Evolutionary conservation across 2,329 filamentous ascomycete genomes (phyloP).

Genomic region (Pestalotiopsis sp.): DNA sequence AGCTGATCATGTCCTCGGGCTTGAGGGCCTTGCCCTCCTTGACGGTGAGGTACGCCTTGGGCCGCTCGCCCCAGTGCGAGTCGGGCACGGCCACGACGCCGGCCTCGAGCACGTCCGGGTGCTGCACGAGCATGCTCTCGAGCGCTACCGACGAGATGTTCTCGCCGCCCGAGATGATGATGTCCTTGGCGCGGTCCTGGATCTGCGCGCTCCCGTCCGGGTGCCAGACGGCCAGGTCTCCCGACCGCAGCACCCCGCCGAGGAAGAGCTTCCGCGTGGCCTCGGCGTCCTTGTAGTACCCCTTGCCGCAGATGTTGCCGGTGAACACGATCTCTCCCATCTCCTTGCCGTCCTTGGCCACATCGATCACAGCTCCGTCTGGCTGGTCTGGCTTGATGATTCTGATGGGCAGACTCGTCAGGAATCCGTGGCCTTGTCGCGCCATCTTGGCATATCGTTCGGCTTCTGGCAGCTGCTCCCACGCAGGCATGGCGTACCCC

Average conservation of each 20-base stretch:
- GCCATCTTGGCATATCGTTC: conserved; percentile 91
- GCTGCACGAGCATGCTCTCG: conserved; percentile 84
- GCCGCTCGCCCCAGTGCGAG: conserved; percentile 92
- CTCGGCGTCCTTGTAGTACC: conserved; percentile 86
- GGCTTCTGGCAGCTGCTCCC: conserved; percentile 71
- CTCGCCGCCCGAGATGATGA: conserved; percentile 96
- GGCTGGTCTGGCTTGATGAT: conserved; percentile 79
- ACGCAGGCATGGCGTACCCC: conserved; percentile 82
- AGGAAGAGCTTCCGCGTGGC: conserved; percentile 86
- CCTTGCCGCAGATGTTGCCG: conserved; percentile 89
- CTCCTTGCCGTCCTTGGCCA: conserved; percentile 69
- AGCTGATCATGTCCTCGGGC: conserved; percentile 74
- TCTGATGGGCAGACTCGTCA: conserved; percentile 77
- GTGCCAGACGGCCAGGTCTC: conserved; percentile 92
- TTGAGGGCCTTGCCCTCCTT: conserved; percentile 63
- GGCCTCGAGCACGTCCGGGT: conserved; percentile 86
- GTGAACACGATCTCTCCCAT: conserved; percentile 83
- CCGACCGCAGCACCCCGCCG: conserved; percentile 83
- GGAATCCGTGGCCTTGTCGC: conserved; percentile 87
- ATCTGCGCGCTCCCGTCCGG: conserved; percentile 90
- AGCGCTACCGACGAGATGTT: conserved; percentile 95
- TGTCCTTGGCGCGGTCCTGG: conserved; percentile 91
- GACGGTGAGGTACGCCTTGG: conserved; percentile 88
- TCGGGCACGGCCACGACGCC: conserved; percentile 88
- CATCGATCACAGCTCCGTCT: conserved; percentile 66